A percentile compares a stretch with the other conserved stretches of the same genome.
These are phyloP conservation scores for Epichloe scottii DNA, from an alignment of 2,329 filamentous ascomycete species.

Conservation along the genomic window DNA sequence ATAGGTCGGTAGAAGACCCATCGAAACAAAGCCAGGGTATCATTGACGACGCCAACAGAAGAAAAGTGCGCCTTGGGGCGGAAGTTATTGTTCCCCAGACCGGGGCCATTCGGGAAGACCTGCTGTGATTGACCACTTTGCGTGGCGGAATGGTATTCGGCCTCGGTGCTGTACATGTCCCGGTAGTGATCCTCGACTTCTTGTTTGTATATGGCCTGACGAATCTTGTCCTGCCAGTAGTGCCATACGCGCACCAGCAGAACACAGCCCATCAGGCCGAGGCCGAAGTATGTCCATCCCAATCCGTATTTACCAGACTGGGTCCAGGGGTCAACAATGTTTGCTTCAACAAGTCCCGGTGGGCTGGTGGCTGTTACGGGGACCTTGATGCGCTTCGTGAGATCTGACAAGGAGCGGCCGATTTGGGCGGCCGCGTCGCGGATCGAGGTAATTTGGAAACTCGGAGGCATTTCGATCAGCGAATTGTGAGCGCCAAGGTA, in stretches of 20 bases:
- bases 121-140: slow-evolving; percentile 44
- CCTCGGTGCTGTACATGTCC: slow-evolving; percentile 37
- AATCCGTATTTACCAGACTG: slow-evolving; percentile 75
- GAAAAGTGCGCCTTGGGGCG: slow-evolving; percentile 61
- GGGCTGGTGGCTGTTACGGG: slow-evolving; percentile 47
- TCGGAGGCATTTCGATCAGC: slow-evolving; percentile 28
- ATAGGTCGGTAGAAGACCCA: slow-evolving; percentile 85
- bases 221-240: slow-evolving; percentile 85
- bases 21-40: slow-evolving; percentile 67
- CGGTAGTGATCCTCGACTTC: slow-evolving; percentile 56
- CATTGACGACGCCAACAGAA: slow-evolving; percentile 63
- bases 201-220: slow-evolving; percentile 79
- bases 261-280: slow-evolving; percentile 57
- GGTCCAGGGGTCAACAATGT: slow-evolving; percentile 64
- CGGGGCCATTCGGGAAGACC: slow-evolving; percentile 59
- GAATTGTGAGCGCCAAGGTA: background rate
- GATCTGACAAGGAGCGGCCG: slow-evolving; percentile 21
- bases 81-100: slow-evolving; percentile 43
- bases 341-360: slow-evolving; percentile 47
- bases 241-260: slow-evolving; percentile 67
- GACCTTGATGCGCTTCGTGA: slow-evolving; percentile 46
- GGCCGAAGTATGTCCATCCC: slow-evolving; percentile 79
- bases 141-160: slow-evolving; percentile 32
- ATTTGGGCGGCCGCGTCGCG: slow-evolving; percentile 21
- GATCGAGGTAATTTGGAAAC: slow-evolving; percentile 17